These are phyloP conservation scores for Teratosphaeria gauchensis DNA, from an alignment of 2,329 filamentous ascomycete species.

Conservation along the genomic window DNA sequence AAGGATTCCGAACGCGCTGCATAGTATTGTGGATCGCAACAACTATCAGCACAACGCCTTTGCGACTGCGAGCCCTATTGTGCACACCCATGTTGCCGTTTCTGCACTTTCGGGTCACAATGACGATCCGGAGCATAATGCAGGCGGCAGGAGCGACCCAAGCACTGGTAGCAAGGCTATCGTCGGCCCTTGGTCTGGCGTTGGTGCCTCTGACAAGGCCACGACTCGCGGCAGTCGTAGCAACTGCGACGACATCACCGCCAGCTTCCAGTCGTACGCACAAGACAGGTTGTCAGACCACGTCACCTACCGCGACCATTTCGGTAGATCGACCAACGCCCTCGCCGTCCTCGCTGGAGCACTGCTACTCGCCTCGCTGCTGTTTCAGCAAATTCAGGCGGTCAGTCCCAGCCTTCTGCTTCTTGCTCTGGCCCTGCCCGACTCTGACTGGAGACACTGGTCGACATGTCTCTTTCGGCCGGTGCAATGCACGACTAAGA, in stretches of 20 bases:
- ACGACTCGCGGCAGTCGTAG: not conserved
- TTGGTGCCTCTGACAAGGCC: not conserved
- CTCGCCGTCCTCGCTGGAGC: not conserved
- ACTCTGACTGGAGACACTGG: not conserved
- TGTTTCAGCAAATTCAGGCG: not conserved
- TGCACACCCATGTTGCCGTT: not conserved
- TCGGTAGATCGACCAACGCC: slow-evolving; percentile 9
- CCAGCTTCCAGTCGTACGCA: slow-evolving; percentile 4
- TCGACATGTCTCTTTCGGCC: not conserved
- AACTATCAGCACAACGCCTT: not conserved
- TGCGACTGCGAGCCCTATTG: not conserved
- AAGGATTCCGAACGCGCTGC: slow-evolving; percentile 5
- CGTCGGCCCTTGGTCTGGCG: no score
- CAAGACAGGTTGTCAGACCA: slow-evolving; percentile 9
- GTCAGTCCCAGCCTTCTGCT: not conserved
- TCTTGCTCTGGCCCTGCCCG: not conserved
- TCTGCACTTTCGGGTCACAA: not conserved
- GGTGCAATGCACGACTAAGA: not conserved
- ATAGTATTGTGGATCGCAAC: slow-evolving; percentile 2
- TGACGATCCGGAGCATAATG: not conserved
- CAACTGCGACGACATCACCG: not conserved
- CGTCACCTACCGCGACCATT: slow-evolving; percentile 16
- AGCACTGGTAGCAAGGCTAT: not conserved
- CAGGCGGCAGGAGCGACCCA: no score
- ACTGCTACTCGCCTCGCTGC: not conserved